These are phyloP conservation scores for Apiospora phragmitis DNA, from an alignment of 2,329 filamentous ascomycete species.

Conservation along the genomic window DNA sequence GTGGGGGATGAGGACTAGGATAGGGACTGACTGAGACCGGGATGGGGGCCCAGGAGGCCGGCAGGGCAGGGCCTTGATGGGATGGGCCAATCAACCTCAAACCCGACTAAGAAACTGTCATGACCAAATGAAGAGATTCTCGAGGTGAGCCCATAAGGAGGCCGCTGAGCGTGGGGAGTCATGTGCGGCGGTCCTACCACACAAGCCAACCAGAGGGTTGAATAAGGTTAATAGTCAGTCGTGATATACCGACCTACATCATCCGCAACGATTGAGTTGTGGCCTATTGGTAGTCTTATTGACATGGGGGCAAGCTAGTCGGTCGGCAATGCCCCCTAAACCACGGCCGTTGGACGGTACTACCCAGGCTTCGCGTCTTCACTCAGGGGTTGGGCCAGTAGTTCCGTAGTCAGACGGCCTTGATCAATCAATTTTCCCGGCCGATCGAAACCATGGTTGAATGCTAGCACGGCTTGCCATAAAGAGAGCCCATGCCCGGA, in stretches of 20 bases:
- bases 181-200: conserved; percentile 2
- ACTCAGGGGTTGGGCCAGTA: background rate
- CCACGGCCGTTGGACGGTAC: background rate
- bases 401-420: background rate
- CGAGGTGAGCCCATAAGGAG: background rate
- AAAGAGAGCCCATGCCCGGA: background rate
- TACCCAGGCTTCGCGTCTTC: background rate
- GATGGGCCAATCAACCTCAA: conserved; percentile 2
- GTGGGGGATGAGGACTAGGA: background rate
- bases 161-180: background rate
- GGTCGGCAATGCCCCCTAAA: conserved; percentile 2
- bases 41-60: background rate
- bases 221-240: background rate
- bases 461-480: background rate
- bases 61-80: background rate
- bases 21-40: background rate
- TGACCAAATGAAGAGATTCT: background rate
- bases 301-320: background rate
- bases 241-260: background rate
- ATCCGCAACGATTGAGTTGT: background rate
- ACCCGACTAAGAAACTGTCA: background rate
- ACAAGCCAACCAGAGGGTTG: background rate
- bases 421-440: background rate
- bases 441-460: background rate
- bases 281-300: background rate